Conservation (phyloP, 2,329 filamentous ascomycete genomes). For the Zymoseptoria crescenta region DNA sequence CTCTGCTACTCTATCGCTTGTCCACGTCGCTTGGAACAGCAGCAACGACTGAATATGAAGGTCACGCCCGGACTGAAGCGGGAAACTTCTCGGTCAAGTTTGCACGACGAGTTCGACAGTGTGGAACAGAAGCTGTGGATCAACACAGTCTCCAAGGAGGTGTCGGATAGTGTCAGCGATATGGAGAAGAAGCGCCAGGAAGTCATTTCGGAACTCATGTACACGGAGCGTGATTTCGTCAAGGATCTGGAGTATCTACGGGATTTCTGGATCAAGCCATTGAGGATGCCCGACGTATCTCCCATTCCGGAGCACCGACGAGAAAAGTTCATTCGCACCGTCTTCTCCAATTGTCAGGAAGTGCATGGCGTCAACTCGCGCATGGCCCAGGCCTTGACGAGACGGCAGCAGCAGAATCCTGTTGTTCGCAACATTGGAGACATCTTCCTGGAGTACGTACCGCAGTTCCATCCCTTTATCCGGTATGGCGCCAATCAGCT, state of each 20-base stretch:
- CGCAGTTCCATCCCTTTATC: constrained; percentile 92
- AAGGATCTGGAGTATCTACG: constrained; percentile 96
- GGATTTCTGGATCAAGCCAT: constrained; percentile 95
- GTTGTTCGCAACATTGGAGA: constrained; percentile 87
- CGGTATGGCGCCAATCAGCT: constrained; percentile 92
- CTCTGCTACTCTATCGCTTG: constrained; percentile 98
- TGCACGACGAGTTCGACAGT: constrained; percentile 77
- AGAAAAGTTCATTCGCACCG: constrained; percentile 84
- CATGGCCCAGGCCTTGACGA: constrained; percentile 80
- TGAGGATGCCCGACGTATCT: constrained; percentile 68
- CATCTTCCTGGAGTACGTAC: constrained; percentile 86
- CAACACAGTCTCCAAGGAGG: constrained; percentile 91
- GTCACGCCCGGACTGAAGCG: constrained; percentile 78
- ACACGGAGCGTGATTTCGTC: constrained; percentile 96
- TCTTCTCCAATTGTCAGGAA: constrained; percentile 94
- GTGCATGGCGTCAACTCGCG: constrained; percentile 86
- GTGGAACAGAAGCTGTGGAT: constrained; percentile 95
- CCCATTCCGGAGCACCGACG: constrained; percentile 82
- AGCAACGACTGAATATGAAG: constrained; percentile 87
- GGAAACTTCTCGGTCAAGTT: constrained; percentile 59
- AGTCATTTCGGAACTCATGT: constrained; percentile 96
- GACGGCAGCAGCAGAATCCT: constrained; percentile 80
- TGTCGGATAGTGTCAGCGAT: constrained; percentile 83
- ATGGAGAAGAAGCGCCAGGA: constrained; percentile 96
- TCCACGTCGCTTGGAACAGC: constrained; percentile 85